Base-by-base conservation (phyloP, 192 early-diverging fungal species). In the Phlyctochytrium bullatum region DNA sequence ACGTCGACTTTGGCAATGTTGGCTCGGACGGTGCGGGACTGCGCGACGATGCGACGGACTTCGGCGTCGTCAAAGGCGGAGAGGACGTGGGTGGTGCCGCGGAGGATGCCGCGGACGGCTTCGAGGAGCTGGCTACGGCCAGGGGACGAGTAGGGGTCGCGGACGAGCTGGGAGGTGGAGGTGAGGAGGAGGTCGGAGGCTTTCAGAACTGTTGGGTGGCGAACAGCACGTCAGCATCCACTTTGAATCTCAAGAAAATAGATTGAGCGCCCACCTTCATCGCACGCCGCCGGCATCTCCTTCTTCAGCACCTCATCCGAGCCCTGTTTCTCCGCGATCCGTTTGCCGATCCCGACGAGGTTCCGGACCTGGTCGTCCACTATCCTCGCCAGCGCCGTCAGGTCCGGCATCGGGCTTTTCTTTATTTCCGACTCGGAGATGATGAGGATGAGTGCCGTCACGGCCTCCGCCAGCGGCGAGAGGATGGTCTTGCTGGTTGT, bases 391-490 rank as follows among this genome's bases (percentile, higher is more conserved):
- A 83, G 50, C 1, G 66, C 59, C 1, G 72, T 53, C 6, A 85
- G 68, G 53, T 85, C 80, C 10, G 83, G 80, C 62, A 80, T 82
- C 2, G 80, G 66, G 20, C 73, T 57, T 28, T 52, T 40, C 12
- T 66, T 72, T 33, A 78, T 72, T 65, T 85, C 78, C 14, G 78
- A 65, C 34, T 85, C 80, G 0, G 77, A 75, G 16, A 80, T 75
- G 34, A 83, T 83, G 36, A 82, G 66, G 25, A 85, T 83, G 14
- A 85, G 68, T 6, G 73, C 53, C 17, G 75, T 64, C 20, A 85
- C 83, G 6, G 80, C 77, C 24, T 85, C 80, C n/a, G 83, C 80
- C 14, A 85, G 68, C 10, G 83, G 83, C 17, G 68, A 54, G 0
- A 85, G 66, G n/a, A 85, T 72, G 2, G 74, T 54, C 40, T 80